phyloP scores from a whole-genome alignment of 805 yeast genomes.

The Ogataea thermomethanolica region DNA sequence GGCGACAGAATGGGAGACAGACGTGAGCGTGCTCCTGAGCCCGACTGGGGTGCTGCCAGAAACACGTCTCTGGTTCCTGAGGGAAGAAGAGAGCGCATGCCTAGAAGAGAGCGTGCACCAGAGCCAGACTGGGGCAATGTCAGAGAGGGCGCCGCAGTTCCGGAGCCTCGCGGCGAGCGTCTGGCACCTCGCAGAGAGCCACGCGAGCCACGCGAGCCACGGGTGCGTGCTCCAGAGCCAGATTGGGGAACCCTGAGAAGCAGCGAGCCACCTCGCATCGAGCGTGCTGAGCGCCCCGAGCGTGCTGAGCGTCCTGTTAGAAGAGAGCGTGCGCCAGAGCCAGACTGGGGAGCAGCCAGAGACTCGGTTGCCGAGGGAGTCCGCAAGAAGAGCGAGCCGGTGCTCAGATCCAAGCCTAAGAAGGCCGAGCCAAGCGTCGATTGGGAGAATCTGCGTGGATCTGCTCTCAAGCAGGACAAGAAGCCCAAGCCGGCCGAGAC shows the following conservation, averaged over 20 bases:
- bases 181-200: slow-evolving; percentile 29
- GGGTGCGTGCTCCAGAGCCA: slow-evolving; percentile 52
- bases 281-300: slow-evolving; percentile 18
- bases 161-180: slow-evolving; percentile 23
- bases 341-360: slow-evolving; percentile 45
- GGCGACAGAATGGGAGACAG: slow-evolving; percentile 14
- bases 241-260: slow-evolving; percentile 53
- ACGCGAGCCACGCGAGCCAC: slow-evolving; percentile 32
- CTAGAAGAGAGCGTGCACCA: slow-evolving; percentile 32
- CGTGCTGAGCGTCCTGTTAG: slow-evolving; percentile 18
- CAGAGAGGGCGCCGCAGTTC: slow-evolving; percentile 23
- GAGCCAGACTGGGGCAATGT: slow-evolving; percentile 42
- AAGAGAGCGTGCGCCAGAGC: slow-evolving; percentile 35
- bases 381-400: slow-evolving; percentile 8
- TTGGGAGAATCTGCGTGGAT: slow-evolving; percentile 26
- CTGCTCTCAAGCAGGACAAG: slow-evolving; percentile 17
- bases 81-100: slow-evolving; percentile 16
- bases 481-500: slow-evolving; percentile 6
- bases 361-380: slow-evolving; percentile 17
- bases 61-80: slow-evolving; percentile 23
- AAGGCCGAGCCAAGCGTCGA: slow-evolving; percentile 18
- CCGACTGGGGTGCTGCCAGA: slow-evolving; percentile 47
- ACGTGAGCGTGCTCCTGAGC: slow-evolving; percentile 38
- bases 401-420: slow-evolving; percentile 15
- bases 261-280: slow-evolving; percentile 22